phyloP scores from a whole-genome alignment of 1,139 yeast genomes.

The Pichia inconspicua region DNA sequence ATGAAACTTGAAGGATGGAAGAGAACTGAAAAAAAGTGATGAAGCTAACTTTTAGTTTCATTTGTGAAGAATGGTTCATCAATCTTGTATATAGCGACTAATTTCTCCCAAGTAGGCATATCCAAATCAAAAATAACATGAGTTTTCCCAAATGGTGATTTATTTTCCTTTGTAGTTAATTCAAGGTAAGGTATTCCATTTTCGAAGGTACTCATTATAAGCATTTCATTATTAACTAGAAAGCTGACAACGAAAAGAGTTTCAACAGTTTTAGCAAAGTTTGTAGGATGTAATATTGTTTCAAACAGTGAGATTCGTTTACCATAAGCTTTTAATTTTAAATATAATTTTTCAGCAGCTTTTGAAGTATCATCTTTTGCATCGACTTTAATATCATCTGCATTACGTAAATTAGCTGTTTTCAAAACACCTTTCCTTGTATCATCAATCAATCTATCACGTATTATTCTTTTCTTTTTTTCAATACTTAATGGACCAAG shows the following conservation, averaged over 20 bases:
- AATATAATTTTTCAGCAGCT: conserved; percentile 46
- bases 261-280: conserved; percentile 76
- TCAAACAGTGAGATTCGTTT: conserved; percentile 50
- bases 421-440: conserved; percentile 32
- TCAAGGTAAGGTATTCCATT: conserved; percentile 41
- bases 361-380: conserved; percentile 52
- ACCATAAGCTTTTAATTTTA: conserved; percentile 30
- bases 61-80: conserved; percentile 44
- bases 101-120: conserved; percentile 51
- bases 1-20: conserved; percentile 46
- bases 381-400: conserved; percentile 42
- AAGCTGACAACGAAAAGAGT: conserved; percentile 79
- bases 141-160: conserved; percentile 18
- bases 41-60: background rate
- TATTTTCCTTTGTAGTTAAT: conserved; percentile 17
- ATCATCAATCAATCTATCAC: conserved; percentile 37
- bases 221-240: conserved; percentile 62
- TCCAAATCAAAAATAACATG: conserved; percentile 73
- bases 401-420: conserved; percentile 49
- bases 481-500: conserved; percentile 69
- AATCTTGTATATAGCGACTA: conserved; percentile 45
- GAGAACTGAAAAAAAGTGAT: background rate
- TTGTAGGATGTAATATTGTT: conserved; percentile 65
- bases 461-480: conserved; percentile 35
- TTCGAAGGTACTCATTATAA: conserved; percentile 44